Percentiles rank a stretch among this genome's conserved stretches.
Conservation (phyloP, 371 early-diverging fungal genomes). For the Syncephalastrum monosporum region DNA sequence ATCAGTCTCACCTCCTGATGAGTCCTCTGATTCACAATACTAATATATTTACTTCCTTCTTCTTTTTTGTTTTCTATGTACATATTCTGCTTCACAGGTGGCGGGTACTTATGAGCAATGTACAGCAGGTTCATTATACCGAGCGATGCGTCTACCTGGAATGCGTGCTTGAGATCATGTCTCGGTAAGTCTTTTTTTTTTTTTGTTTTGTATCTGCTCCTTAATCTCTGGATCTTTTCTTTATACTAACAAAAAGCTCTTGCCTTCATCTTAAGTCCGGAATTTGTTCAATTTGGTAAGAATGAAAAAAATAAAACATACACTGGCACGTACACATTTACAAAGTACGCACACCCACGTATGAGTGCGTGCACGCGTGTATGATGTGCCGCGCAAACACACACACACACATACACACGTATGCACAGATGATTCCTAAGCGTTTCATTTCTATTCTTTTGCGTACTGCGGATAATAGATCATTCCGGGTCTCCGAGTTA, state of each 20-base stretch:
- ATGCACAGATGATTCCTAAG: slow-evolving; percentile 35
- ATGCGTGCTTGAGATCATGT: slow-evolving; percentile 9
- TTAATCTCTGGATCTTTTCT: background rate
- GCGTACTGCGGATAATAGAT: slow-evolving; percentile 11
- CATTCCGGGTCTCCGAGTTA: slow-evolving; percentile 10
- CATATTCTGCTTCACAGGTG: background rate
- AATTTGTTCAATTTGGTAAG: slow-evolving; percentile 7
- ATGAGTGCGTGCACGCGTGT: too few species aligned
- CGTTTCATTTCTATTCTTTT: slow-evolving; percentile 16
- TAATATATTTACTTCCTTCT: background rate
- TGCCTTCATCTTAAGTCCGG: background rate
- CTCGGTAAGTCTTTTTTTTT: background rate
- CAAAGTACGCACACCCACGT: too few species aligned
- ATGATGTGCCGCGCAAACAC: slow-evolving; percentile 1
- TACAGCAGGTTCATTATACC: slow-evolving; percentile 2
- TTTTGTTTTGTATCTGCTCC: background rate
- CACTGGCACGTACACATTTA: background rate
- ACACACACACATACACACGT: slow-evolving; percentile 44
- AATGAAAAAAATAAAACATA: background rate
- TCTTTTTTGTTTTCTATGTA: too few species aligned
- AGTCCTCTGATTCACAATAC: background rate
- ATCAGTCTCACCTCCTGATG: background rate
- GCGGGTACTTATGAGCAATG: background rate
- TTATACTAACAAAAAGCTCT: too few species aligned
- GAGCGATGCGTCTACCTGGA: slow-evolving; percentile 5